Evolutionary conservation across 83 land plant genomes (phyloP), one percentile per base, ranked within the genome.

Genomic region (Diphasiastrum complanatum): DNA sequence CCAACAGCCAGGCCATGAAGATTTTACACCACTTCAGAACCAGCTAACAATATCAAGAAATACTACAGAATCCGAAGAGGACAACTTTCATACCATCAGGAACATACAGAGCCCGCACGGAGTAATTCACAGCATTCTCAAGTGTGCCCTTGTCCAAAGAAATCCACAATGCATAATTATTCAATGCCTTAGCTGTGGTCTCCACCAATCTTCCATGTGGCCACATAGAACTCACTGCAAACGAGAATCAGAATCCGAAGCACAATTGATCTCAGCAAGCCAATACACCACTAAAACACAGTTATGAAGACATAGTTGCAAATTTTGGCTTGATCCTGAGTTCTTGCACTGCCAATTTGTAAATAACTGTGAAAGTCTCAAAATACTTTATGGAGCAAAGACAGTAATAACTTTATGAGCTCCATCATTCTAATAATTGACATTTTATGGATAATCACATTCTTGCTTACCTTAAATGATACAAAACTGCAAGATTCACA

Each of bases 121-220:
- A 22, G 35, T 70, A 70, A 25, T 51, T 66, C 10, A 70, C 1
- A 34, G 68, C 8, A 18, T 34, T 66, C 40, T 62, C 70, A 32
- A 70, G 33, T 6, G 68, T 4, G 24, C 25, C 52, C 22, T 6
- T 23, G 5, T 70, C 59, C 11, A 35, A 19, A 14, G 73, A 56
- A 35, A 51, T 51, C 73, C 73, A 70, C 28, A 51, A 58, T 40
- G 73, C 53, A 51, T 60, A 70, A 20, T 60, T 52, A 26, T 70
- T 51, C 12, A 70, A 19, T n/a, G 40, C n/a, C 22, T n/a, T 40
- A 11, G 40, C 45, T 23, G 67, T 37, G 5, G 64, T 70, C 33
- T 37, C 36, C 34, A 70, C 31, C 6, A 70, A 23, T 46, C 16
- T 70, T 27, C 37, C 57, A 62, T 60, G 41, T 35, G 54, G 65